Conservation (phyloP, 164 flowering plant species). For the Hamamelis virginiana region DNA sequence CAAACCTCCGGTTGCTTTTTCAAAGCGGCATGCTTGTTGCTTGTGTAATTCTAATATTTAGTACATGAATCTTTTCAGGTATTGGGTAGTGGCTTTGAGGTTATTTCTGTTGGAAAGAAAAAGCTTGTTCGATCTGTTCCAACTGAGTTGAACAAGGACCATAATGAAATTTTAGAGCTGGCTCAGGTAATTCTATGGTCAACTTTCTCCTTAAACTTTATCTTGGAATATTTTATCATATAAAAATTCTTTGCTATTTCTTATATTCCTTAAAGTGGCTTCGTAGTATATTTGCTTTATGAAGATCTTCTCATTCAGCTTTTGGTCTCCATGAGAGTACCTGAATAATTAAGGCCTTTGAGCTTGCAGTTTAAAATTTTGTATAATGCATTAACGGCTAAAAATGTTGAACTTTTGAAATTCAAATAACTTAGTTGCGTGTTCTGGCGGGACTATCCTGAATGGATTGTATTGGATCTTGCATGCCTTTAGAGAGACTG, state of each 20-base stretch:
- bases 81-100: conserved; percentile 92
- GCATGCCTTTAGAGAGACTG: no score
- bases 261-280: neutral
- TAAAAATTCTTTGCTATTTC: neutral
- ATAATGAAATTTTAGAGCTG: conserved; percentile 89
- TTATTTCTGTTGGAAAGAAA: conserved; percentile 85
- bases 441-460: no score
- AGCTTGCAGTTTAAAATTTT: neutral
- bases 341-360: neutral
- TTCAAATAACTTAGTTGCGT: no score
- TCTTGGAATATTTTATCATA: neutral
- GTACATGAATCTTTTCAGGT: conserved; percentile 40
- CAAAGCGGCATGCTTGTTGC: neutral
- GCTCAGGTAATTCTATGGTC: conserved; percentile 65
- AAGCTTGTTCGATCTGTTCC: conserved; percentile 96
- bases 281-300: neutral
- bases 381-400: no score
- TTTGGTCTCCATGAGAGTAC: neutral
- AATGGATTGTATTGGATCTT: no score
- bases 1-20: neutral
- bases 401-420: neutral
- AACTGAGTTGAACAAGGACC: conserved; percentile 95
- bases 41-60: neutral
- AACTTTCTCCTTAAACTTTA: neutral
- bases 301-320: neutral